Base-by-base conservation (phyloP, 2,329 filamentous ascomycete species). In the Leptodontidium sp. region DNA sequence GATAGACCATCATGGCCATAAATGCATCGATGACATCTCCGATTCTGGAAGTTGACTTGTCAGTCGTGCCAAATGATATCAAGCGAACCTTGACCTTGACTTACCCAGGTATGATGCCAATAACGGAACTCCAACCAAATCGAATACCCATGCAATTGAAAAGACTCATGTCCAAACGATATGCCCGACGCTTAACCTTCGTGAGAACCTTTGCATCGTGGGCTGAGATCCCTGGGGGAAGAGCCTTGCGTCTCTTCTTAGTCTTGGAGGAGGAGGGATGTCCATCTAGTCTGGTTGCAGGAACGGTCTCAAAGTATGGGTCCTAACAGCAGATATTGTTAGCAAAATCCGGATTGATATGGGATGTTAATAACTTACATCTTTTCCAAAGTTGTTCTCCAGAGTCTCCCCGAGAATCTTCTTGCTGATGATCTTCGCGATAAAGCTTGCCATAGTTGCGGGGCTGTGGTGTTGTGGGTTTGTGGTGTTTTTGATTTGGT, bases 91-190 rank as follows among this genome's bases (percentile, higher is more conserved):
- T 12, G 38, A 29, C 9, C 7, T 15, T 53, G 2, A 86, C 92
- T 85, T 86, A 93, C 87, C 88, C 88, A 74, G 96, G 96, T 65
- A 98, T 80, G 8, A 98, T 78, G 15, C 91, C 96, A 75, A 98
- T 93, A 68, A 97, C 87, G 75, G 91, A 92, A 63, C 92, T 89
- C 93, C 94, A 98, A 65, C 96, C 96, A 77, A 98, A 94, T 68
- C 90, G 88, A 68, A 97, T 86, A 53, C 94, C 93, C 72, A 91
- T 88, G 77, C 93, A 88, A 77, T 88, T 94, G 83, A 95, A 97
- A 6, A 97, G 87, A 66, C 87, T 88, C 84, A 93, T 91, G 80
- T 98, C 96, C 32, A 98, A 87, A 47, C 89, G 87, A 81, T 97
- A 97, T 43, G 96, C 94, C 68, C 91, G 87, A 75, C 91, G 88